These are phyloP conservation scores for Litsea cubeba DNA, from an alignment of 164 flowering plant genomes.

Conservation along the genomic window DNA sequence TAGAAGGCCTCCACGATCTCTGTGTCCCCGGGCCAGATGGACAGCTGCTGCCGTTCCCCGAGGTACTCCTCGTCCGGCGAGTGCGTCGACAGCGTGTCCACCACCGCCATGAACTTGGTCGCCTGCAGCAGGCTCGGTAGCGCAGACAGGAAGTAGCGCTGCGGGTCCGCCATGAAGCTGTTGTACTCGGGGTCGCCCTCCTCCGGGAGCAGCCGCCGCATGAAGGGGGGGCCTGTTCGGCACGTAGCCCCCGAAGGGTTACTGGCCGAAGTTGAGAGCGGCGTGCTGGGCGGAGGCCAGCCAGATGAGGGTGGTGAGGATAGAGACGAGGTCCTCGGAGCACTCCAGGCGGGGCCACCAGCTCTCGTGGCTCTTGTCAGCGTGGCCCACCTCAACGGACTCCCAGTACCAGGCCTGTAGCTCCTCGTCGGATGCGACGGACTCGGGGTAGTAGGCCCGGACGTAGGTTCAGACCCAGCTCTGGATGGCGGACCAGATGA, in stretches of 20 bases:
- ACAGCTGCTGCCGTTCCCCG: conserved; percentile 72
- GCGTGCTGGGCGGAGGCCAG: conserved; percentile 96
- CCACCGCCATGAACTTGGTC: conserved; percentile 85
- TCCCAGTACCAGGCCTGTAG: conserved; percentile 90
- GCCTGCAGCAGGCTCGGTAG: conserved; percentile 70
- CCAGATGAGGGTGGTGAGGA: conserved; percentile 91
- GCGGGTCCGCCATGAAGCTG: conserved; percentile 61
- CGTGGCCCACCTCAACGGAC: conserved; percentile 80
- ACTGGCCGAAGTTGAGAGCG: conserved; percentile 92
- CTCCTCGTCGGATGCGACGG: conserved; percentile 54
- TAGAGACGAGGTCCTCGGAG: conserved; percentile 40
- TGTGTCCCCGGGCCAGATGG: conserved; percentile 70
- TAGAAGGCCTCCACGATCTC: conserved; percentile 66
- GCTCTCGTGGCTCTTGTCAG: conserved; percentile 45
- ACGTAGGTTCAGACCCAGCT: conserved; percentile 70
- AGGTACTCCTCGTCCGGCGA: conserved; percentile 94
- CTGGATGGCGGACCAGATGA: conserved; percentile 79
- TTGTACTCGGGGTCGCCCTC: conserved; percentile 64
- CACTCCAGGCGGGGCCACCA: conserved; percentile 81
- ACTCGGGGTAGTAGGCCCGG: conserved; percentile 56
- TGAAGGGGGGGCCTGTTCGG: conserved; percentile 89
- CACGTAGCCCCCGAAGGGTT: conserved; percentile 93
- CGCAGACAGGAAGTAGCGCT: conserved; percentile 57
- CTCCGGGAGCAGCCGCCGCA: conserved; percentile 76
- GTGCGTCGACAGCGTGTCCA: conserved; percentile 81